phyloP scores from a whole-genome alignment of 1,139 yeast species.

The Blastobotrys illinoisensis region DNA sequence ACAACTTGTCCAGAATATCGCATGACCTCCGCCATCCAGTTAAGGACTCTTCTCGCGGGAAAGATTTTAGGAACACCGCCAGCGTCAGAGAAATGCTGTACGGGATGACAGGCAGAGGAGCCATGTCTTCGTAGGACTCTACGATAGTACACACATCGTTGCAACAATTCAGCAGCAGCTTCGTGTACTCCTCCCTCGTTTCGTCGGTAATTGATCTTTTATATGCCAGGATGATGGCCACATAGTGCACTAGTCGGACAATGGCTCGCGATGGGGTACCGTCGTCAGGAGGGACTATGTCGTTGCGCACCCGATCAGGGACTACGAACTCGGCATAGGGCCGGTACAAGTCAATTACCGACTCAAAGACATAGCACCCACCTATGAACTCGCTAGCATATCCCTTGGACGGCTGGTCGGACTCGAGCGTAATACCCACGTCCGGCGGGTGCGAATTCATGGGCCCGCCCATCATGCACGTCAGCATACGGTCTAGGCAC shows the following conservation, averaged over 20 bases:
- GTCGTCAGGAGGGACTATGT: constrained; percentile 12
- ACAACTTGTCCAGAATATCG: constrained; percentile 19
- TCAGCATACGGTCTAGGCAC: constrained; percentile 34
- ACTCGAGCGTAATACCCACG: constrained; percentile 29
- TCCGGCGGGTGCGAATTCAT: constrained; percentile 32
- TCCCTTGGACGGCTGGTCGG: constrained; percentile 9
- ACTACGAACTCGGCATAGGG: constrained; percentile 24
- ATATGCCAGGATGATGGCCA: constrained; percentile 22
- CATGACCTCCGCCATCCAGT: constrained; percentile 26
- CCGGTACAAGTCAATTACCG: constrained; percentile 31
- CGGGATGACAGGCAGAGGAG: constrained; percentile 28
- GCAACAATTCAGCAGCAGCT: constrained; percentile 18
- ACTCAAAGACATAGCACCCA: constrained; percentile 20
- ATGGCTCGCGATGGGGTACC: constrained; percentile 14
- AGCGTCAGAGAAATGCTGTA: constrained; percentile 28
- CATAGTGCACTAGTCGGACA: constrained; percentile 20
- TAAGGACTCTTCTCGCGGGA: constrained; percentile 4
- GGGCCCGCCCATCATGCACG: constrained; percentile 32
- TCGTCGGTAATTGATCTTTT: constrained; percentile 16
- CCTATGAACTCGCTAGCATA: constrained; percentile 1
- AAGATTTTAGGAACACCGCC: constrained; percentile 20
- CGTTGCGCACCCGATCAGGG: constrained; percentile 9
- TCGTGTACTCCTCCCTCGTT: constrained; percentile 13
- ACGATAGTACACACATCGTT: constrained; percentile 23
- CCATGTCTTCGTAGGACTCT: constrained; percentile 19